A percentile compares a stretch with the other conserved stretches of the same genome.
These are phyloP conservation scores for Astrocystis sublimbata DNA, from an alignment of 495 filamentous ascomycete genomes.

Conservation along the genomic window DNA sequence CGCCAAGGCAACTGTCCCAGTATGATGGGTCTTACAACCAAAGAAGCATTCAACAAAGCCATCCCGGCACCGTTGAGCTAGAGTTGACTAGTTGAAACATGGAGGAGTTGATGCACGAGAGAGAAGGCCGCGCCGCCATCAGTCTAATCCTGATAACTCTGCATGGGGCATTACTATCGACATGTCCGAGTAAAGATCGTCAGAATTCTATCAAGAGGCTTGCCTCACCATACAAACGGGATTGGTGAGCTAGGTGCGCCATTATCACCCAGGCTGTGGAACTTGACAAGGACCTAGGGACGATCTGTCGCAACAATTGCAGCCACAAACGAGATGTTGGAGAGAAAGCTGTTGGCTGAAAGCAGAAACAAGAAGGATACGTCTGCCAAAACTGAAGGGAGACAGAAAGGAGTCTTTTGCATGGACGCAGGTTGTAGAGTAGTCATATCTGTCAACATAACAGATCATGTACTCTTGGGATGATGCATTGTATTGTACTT, in stretches of 20 bases:
- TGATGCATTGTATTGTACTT: conserved; percentile 1
- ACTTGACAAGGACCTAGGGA: background rate
- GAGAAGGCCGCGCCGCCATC: background rate
- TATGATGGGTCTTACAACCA: background rate
- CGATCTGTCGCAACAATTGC: background rate
- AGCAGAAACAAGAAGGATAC: background rate
- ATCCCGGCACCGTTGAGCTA: background rate
- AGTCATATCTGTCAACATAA: background rate
- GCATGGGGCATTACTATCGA: background rate
- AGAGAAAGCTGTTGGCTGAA: no score
- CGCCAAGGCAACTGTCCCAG: conserved; percentile 39
- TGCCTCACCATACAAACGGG: no score
- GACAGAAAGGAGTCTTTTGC: background rate
- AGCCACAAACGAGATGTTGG: background rate
- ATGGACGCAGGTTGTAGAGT: background rate
- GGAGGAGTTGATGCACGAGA: background rate
- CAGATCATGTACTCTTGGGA: background rate
- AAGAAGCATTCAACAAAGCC: background rate
- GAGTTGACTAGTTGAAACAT: background rate
- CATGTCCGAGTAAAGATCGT: background rate
- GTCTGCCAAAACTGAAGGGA: background rate
- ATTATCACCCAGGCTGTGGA: background rate
- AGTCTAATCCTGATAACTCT: background rate
- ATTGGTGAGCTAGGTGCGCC: background rate
- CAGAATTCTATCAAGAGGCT: no score